These are phyloP conservation scores for Chlamydomonas asymmetrica DNA, from an alignment of 139 green algal species.

Conservation along the genomic window DNA sequence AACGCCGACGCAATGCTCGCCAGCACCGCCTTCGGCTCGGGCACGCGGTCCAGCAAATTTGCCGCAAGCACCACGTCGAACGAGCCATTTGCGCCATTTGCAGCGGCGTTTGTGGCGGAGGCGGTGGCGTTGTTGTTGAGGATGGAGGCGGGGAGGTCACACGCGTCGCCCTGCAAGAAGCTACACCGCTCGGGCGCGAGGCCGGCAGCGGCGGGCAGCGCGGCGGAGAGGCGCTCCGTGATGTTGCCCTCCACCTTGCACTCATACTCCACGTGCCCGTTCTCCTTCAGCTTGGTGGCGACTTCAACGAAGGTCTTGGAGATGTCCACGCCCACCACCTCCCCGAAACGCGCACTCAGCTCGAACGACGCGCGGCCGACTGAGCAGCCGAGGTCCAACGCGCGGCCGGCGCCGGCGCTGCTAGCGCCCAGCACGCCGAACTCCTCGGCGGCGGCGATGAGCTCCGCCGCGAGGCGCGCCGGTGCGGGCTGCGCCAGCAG, in stretches of 20 bases:
- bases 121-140: too few species aligned
- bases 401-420: conserved; percentile 27
- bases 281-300: conserved; percentile 53
- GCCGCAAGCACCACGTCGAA: conserved; percentile 76
- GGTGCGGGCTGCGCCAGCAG: conserved; percentile 5
- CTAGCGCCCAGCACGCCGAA: conserved; percentile 4
- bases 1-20: conserved; percentile 42
- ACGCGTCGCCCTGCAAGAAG: conserved; percentile 65
- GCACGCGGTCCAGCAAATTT: conserved; percentile 76
- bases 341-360: conserved; percentile 55
- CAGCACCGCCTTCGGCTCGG: conserved; percentile 63
- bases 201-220: conserved; percentile 12
- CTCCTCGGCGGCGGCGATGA: not conserved
- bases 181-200: conserved; percentile 42
- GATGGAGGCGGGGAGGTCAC: conserved; percentile 34
- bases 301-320: conserved; percentile 48
- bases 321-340: conserved; percentile 71
- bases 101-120: too few species aligned
- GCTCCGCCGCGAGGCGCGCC: not conserved
- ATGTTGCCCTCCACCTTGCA: conserved; percentile 68
- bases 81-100: conserved; percentile 15
- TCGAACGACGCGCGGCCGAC: conserved; percentile 72
- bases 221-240: conserved; percentile 32
- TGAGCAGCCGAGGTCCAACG: conserved; percentile 78
- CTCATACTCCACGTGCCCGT: conserved; percentile 57